Base-by-base conservation (phyloP, 371 early-diverging fungal species). In the Encephalitozoon cuniculi region DNA sequence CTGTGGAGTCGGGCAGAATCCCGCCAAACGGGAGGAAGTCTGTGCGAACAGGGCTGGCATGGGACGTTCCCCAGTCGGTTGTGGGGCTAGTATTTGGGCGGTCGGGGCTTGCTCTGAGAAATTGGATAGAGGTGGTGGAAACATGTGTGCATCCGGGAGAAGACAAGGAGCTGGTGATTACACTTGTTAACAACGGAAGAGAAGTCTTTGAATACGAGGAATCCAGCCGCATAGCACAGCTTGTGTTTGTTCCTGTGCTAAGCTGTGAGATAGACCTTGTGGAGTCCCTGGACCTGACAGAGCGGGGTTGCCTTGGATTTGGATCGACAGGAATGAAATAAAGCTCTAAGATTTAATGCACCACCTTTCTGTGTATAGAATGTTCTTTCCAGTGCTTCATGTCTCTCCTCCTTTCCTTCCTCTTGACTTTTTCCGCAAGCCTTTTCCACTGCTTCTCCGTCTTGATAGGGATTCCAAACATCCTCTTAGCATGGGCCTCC, bases 21-120 rank as follows among this genome's bases (percentile, higher is more conserved):
- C 64, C 9, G 0, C 81, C 81, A 0, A 44, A 63, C 0, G 39
- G 46, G 34, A 26, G 34, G 2, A 46, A 18, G n/a, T 32, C 39
- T 32, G 44, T 81, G 11, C 69, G 46, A 34, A 78, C 79, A 9
- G 81, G 81, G 9, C 41, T 81, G 1, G 12, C 64, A 26, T 53
- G 78, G 41, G 18, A 23, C 43, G 21, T 75, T 8, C 76, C 72
- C 6, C n/a, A 46, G 15, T 30, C 46, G 9, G 8, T 44, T 34
- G 21, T 72, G 0, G 76, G 70, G 4, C 51, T 76, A 9, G 32
- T 81, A 18, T 74, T 78, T 43, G 67, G 76, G 26, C 59, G 81
- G 40, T 77, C 78, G 11, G 81, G 81, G 2, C 59, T 81, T 26
- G 75, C 73, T 21, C 5, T 78, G 23, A 81, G 76, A 40, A 40